A percentile compares a stretch with the other conserved stretches of the same genome.
Conservation (phyloP, 2,329 filamentous ascomycete genomes). For the Xylaria sp. region DNA sequence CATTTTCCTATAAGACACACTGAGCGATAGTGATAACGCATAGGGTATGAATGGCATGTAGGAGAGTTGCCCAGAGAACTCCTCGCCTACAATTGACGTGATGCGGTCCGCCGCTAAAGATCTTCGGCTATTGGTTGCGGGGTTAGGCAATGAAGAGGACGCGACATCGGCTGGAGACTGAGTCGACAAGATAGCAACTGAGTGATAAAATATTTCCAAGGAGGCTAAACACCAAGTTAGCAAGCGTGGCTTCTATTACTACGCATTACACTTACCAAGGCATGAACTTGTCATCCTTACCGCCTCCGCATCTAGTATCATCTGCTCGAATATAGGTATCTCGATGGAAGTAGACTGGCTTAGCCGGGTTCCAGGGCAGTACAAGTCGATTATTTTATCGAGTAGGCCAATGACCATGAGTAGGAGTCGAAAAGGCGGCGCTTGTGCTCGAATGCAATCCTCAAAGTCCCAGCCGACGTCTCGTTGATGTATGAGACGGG, state of each 20-base stretch:
- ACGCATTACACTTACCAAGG: slow-evolving; percentile 56
- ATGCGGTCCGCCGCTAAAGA: slow-evolving; percentile 69
- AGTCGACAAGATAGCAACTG: slow-evolving; percentile 71
- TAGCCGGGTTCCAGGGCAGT: slow-evolving; percentile 64
- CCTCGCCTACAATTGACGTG: slow-evolving; percentile 63
- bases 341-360: slow-evolving; percentile 63
- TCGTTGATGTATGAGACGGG: slow-evolving; percentile 68
- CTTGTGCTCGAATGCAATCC: slow-evolving; percentile 61
- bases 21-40: slow-evolving; percentile 69
- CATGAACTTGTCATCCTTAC: slow-evolving; percentile 60
- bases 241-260: not conserved
- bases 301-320: slow-evolving; percentile 66
- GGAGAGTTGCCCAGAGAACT: slow-evolving; percentile 58
- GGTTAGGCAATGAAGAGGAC: slow-evolving; percentile 57
- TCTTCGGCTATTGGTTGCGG: slow-evolving; percentile 65
- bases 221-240: slow-evolving; percentile 59
- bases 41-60: slow-evolving; percentile 70
- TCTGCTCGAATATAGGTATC: slow-evolving; percentile 66
- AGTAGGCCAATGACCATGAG: slow-evolving; percentile 65
- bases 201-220: slow-evolving; percentile 72
- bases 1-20: slow-evolving; percentile 73
- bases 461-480: slow-evolving; percentile 67
- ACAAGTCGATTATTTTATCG: slow-evolving; percentile 69
- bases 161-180: slow-evolving; percentile 58
- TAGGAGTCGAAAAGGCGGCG: slow-evolving; percentile 67